Evolutionary conservation across 306 rosid genomes (phyloP).

Genomic region (Rosa lucieae): DNA sequence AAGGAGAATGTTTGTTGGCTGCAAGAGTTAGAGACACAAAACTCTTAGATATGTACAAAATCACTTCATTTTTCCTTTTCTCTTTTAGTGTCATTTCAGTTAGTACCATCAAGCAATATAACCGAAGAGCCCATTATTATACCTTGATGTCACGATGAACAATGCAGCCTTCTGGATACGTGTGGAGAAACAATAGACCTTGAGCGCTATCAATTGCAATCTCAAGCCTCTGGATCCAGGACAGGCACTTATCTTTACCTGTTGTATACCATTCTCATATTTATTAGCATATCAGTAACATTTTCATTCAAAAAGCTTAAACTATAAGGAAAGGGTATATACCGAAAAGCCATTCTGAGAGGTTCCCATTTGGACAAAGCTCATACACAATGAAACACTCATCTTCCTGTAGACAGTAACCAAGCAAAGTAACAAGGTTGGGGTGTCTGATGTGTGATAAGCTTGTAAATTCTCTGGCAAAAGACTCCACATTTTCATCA

Average conservation of each 20-base stretch:
- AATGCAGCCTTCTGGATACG: slow-evolving; percentile 59
- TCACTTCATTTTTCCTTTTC: neutral
- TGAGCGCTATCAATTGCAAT: slow-evolving; percentile 53
- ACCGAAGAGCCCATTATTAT: neutral
- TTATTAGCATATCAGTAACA: neutral
- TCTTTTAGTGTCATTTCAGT: neutral
- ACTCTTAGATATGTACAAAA: neutral
- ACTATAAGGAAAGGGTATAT: neutral
- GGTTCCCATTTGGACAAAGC: slow-evolving; percentile 63
- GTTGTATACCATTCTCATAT: slow-evolving; percentile 9
- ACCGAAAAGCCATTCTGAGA: slow-evolving; percentile 74
- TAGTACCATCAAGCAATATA: neutral
- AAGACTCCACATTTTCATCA: slow-evolving; percentile 53
- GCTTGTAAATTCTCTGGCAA: slow-evolving; percentile 58
- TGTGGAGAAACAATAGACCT: slow-evolving; percentile 62
- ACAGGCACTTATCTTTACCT: slow-evolving; percentile 52
- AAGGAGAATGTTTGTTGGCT: slow-evolving; percentile 70
- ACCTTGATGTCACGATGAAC: slow-evolving; percentile 73
- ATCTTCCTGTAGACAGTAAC: slow-evolving; percentile 42
- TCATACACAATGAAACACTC: slow-evolving; percentile 73
- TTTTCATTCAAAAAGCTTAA: neutral
- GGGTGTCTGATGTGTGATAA: slow-evolving; percentile 58
- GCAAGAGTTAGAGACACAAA: slow-evolving; percentile 22
- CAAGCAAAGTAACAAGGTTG: slow-evolving; percentile 53
- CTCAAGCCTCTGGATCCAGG: slow-evolving; percentile 62